Evolutionary conservation across 208 protist species (phyloP), one percentile per base, ranked within the genome.

Genomic region (Phytomonas francai): DNA sequence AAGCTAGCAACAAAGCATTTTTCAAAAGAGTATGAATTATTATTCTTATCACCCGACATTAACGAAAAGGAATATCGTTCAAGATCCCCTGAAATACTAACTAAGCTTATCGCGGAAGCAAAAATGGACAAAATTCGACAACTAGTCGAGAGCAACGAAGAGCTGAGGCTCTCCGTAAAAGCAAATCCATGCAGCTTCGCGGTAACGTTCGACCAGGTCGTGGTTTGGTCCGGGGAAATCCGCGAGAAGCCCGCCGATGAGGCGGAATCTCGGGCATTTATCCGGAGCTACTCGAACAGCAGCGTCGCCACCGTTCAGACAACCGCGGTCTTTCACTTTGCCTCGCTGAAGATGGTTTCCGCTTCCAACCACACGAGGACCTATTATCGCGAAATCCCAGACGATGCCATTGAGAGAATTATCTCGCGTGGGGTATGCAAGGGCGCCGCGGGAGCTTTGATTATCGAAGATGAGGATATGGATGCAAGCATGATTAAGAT

Each of bases 121-220:
- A 75, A 89, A 66, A 79, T 74, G 77, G 63, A 77, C 11, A 59
- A 71, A 0, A 58, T 84, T n/a, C 67, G 71, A 3, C 34, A 27
- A 3, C 57, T 65, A 32, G 29, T 82, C 6, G 45, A 63, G 0
- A 51, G 59, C 0, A 69, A 79, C 58, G 39, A 62, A 3, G 57
- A 27, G n/a, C 57, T 77, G 67, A 25, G 25, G 36, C 33, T 56
- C 32, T 28, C 61, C 6, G 61, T 29, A 32, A 3, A 28, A 16
- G 1, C 31, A 5, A 22, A 42, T n/a, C 22, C 3, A 19, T 3
- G 27, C 45, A 76, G 74, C 29, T 79, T 92, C 14, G 85, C 78
- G 2, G 65, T 95, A 0, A 91, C 88, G 5, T 93, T 91, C 78
- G 90, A 96, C 68, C 90, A 96, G 69, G 90, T 96, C 0, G 84